A percentile compares a stretch with the other conserved stretches of the same genome.
Conservation (phyloP, 495 filamentous ascomycete genomes). For the Talaromyces wortmannii region DNA sequence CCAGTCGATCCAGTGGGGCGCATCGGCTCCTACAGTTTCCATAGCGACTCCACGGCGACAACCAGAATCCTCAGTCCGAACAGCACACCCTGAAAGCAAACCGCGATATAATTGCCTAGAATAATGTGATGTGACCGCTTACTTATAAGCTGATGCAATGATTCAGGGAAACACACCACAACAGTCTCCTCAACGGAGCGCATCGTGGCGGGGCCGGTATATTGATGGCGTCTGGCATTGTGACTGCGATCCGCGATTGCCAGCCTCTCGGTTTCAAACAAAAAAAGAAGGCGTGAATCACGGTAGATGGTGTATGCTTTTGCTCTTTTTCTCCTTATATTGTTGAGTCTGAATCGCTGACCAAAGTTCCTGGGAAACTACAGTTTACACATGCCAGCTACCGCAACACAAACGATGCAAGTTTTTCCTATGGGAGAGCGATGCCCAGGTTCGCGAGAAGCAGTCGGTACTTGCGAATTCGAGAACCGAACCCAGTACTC, state of each 20-base stretch:
- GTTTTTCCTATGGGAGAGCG: constrained; percentile 67
- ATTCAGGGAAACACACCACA: not conserved
- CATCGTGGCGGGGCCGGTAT: constrained; percentile 46
- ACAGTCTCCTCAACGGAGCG: not conserved
- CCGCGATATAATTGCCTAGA: not conserved
- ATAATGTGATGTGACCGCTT: not conserved
- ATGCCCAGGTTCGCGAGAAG: constrained; percentile 52
- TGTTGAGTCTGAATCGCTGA: no score
- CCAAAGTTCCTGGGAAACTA: not conserved
- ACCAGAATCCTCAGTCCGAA: not conserved
- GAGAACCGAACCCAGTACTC: constrained; percentile 26
- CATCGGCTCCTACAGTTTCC: not conserved
- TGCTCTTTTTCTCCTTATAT: not conserved
- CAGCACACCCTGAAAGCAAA: not conserved
- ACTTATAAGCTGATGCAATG: not conserved
- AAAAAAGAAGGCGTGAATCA: constrained; percentile 63
- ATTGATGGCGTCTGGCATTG: constrained; percentile 53
- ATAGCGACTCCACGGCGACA: not conserved
- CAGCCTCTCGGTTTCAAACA: constrained; percentile 51
- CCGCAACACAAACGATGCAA: constrained; percentile 44
- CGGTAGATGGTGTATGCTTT: constrained; percentile 46
- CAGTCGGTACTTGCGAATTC: constrained; percentile 43
- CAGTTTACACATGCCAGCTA: constrained; percentile 62
- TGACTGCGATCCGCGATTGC: constrained; percentile 57
- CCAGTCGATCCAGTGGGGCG: no score